Conservation (phyloP, 805 yeast genomes). For the Isabelozyma gotoi region DNA sequence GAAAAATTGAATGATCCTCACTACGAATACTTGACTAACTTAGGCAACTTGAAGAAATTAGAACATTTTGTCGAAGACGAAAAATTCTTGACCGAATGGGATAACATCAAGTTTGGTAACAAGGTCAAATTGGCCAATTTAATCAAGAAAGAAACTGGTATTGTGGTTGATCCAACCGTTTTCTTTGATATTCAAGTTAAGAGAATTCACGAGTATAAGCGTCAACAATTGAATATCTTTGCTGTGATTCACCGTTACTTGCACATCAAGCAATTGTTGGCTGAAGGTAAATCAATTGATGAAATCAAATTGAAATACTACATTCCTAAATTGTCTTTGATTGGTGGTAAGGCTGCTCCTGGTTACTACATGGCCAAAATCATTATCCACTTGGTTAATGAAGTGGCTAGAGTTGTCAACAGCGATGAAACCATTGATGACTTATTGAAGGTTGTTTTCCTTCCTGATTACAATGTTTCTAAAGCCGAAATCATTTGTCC, state of each 20-base stretch:
- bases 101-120: conserved; percentile 64
- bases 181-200: conserved; percentile 91
- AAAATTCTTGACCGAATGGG: conserved; percentile 71
- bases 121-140: conserved; percentile 66
- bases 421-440: conserved; percentile 72
- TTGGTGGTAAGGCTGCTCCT: conserved; percentile 98
- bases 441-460: conserved; percentile 78
- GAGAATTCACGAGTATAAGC: conserved; percentile 93
- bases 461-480: conserved; percentile 91
- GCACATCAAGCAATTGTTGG: conserved; percentile 65
- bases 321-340: conserved; percentile 73
- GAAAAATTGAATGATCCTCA: conserved; percentile 63
- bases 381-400: conserved; percentile 79
- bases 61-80: conserved; percentile 67
- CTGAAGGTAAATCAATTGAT: conserved; percentile 41
- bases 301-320: conserved; percentile 59
- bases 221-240: conserved; percentile 90
- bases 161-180: conserved; percentile 69
- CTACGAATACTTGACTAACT: conserved; percentile 66
- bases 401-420: conserved; percentile 80
- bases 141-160: conserved; percentile 62
- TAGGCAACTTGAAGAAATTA: conserved; percentile 64
- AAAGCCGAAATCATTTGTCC: conserved; percentile 91
- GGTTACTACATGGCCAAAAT: conserved; percentile 95
- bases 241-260: conserved; percentile 85